Base-by-base conservation (phyloP, 1,139 yeast genomes). In the Hansenula sp. region DNA sequence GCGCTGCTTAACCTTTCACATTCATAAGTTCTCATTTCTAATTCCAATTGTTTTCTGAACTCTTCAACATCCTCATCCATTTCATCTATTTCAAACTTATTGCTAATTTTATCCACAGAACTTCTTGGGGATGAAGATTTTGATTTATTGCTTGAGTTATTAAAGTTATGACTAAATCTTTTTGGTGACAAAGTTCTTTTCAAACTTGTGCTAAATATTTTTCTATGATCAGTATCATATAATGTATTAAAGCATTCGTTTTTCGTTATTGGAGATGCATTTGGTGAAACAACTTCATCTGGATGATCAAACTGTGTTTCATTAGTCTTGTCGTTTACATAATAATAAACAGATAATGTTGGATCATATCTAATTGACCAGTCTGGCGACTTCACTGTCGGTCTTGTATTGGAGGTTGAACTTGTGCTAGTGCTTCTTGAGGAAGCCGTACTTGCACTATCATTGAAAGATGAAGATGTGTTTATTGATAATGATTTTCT, bases 261-360 rank as follows among this genome's bases (percentile, higher is more conserved):
- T 4, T 31, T 36, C 4, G 24, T 15, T 6, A 33, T 21, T 6
- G 53, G 49, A 2, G 55, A 45, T 0, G 41, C 41, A 6, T 41
- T 24, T 1, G 59, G 59, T 1, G 58, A 54, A 2, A 46, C 44
- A 24, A 55, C 58, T 32, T 57, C 61, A 36, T 55, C 59, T 5
- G 61, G 61, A 34, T 53, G 60, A 36, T 57, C 61, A 35, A 50
- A 56, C 38, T 57, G 59, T 1, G 49, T 37, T 28, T 50, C 54
- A 16, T 46, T 46, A 0, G 60, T 53, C 15, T 24, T 33, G 1
- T 40, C 31, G 41, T 57, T 53, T 27, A 50, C 30, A 40, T 46
- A 57, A 42, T 50, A 54, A 28, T 50, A 55, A 2, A 45, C 51
- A 0, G 50, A 34, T 4, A 57, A 40, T 1, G 51, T 38, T 0